A percentile compares a stretch with the other conserved stretches of the same genome.
Evolutionary conservation across 441 rosid genomes (phyloP).

Genomic region (Capsella rubella): DNA sequence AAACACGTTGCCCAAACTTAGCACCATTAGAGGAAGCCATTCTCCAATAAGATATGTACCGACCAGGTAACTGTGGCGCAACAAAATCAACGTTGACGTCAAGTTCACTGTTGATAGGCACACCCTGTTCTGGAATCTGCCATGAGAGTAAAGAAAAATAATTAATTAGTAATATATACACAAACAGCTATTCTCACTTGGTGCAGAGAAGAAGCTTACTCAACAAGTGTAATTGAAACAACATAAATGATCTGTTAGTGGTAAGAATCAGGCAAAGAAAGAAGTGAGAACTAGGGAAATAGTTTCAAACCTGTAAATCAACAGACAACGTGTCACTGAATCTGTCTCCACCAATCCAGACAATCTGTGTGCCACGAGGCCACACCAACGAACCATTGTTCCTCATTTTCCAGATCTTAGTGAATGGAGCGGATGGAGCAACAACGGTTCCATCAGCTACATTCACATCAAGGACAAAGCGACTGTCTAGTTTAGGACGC

Average conservation of each 20-base stretch:
- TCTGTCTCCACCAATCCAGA: slow-evolving; percentile 85
- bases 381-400: slow-evolving; percentile 77
- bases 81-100: slow-evolving; percentile 79
- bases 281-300: slow-evolving; percentile 11
- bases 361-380: slow-evolving; percentile 67
- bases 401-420: slow-evolving; percentile 92
- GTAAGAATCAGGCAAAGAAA: neutral
- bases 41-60: slow-evolving; percentile 91
- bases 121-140: slow-evolving; percentile 75
- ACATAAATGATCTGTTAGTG: slow-evolving; percentile 12
- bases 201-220: slow-evolving; percentile 9
- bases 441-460: slow-evolving; percentile 79
- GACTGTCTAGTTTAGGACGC: slow-evolving; percentile 72
- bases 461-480: slow-evolving; percentile 83
- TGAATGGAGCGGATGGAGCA: slow-evolving; percentile 77
- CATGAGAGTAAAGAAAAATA: slow-evolving; percentile 26
- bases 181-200: slow-evolving; percentile 6
- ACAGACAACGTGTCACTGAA: slow-evolving; percentile 51
- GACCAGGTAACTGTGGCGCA: slow-evolving; percentile 79
- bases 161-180: neutral
- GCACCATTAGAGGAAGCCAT: slow-evolving; percentile 72
- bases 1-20: slow-evolving; percentile 90
- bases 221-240: slow-evolving; percentile 19
- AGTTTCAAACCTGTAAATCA: slow-evolving; percentile 62
- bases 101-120: slow-evolving; percentile 69